phyloP scores from a whole-genome alignment of 2,329 filamentous ascomycete species.

The Fragosphaeria purpurea region DNA sequence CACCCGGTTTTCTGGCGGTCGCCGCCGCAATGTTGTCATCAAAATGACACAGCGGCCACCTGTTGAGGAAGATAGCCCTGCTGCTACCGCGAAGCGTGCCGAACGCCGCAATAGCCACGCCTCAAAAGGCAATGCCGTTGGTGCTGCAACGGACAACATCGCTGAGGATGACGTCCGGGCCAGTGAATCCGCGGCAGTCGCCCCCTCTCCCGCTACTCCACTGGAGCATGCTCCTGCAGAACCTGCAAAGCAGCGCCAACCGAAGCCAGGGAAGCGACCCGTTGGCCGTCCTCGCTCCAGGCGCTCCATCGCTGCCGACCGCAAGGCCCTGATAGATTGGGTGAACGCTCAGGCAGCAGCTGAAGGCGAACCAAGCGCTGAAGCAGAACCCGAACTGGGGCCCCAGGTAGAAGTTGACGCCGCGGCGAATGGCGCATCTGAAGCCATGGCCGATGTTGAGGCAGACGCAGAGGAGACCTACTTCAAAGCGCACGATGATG shows the following conservation, averaged over 20 bases:
- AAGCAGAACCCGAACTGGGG: too few species aligned
- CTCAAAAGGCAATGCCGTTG: too few species aligned
- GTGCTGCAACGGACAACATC: not conserved
- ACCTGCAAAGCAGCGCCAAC: not conserved
- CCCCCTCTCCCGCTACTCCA: not conserved
- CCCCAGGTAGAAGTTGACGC: too few species aligned
- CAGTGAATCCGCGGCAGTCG: too few species aligned
- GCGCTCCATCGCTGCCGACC: conserved; percentile 6
- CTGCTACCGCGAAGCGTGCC: too few species aligned
- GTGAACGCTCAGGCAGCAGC: conserved; percentile 7
- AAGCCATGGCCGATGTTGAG: conserved; percentile 13
- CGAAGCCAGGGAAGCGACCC: conserved; percentile 5
- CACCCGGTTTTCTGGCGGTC: too few species aligned
- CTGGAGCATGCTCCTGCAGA: not conserved
- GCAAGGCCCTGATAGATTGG: conserved; percentile 8
- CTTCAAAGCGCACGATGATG: not conserved
- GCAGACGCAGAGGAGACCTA: conserved; percentile 5
- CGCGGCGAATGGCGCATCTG: conserved; percentile 5
- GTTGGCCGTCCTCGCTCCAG: conserved; percentile 9
- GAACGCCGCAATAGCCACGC: too few species aligned
- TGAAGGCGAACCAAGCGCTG: conserved; percentile 1
- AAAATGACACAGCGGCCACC: too few species aligned
- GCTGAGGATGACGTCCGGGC: not conserved
- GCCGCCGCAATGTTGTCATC: too few species aligned
- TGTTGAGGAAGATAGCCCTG: too few species aligned